Evolutionary conservation across 1,284 basidiomycete species (phyloP).

Genomic region (Ganoderma sinense): DNA sequence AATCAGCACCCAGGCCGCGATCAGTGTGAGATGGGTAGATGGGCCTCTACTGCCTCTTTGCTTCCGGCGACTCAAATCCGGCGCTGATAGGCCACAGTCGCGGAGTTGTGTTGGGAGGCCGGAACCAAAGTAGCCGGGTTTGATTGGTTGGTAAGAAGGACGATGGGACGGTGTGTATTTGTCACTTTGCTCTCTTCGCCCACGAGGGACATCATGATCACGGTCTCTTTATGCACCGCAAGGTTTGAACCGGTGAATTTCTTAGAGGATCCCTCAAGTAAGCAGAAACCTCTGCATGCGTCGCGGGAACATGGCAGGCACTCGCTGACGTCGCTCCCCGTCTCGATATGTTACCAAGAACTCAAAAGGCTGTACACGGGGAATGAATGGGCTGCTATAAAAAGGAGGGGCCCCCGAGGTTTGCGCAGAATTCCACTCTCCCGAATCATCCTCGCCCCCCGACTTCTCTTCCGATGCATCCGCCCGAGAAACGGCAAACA

Average conservation of each 20-base stretch:
- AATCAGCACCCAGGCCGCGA: background rate
- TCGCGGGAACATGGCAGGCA: constrained; percentile 5
- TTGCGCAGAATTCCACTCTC: background rate
- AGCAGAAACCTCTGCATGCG: background rate
- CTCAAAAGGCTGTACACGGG: background rate
- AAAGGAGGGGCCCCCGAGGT: background rate
- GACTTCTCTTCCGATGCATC: background rate
- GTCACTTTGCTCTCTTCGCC: background rate
- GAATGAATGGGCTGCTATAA: background rate
- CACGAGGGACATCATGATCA: constrained; percentile 2
- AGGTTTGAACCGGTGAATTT: background rate
- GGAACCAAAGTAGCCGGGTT: constrained; percentile 1
- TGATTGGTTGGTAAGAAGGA: background rate
- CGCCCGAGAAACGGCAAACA: background rate
- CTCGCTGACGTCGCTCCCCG: background rate
- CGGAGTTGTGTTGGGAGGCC: constrained; percentile 5
- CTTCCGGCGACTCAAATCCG: constrained; percentile 6
- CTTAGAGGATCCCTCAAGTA: background rate
- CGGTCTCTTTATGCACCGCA: background rate
- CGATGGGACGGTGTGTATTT: background rate
- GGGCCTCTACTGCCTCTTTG: background rate
- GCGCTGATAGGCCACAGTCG: constrained; percentile 1
- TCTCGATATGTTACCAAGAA: background rate
- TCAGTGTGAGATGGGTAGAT: constrained; percentile 1
- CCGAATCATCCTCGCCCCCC: background rate